Base-by-base conservation (phyloP, 2,329 filamentous ascomycete genomes). In the Xylaria sp. region DNA sequence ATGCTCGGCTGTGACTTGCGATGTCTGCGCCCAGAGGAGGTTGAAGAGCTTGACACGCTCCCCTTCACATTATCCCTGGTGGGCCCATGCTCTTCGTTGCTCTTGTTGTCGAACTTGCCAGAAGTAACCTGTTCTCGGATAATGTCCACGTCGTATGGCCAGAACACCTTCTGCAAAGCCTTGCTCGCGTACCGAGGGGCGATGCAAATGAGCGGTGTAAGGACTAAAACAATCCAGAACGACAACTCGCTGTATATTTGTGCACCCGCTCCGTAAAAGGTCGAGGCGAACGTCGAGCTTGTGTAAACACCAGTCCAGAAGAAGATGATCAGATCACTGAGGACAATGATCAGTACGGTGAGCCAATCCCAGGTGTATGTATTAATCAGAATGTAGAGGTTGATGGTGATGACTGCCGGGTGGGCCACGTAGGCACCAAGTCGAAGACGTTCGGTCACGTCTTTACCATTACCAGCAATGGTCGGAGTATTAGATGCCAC, bases 351-450 rank as follows among this genome's bases (percentile, higher is more conserved):
- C 60, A 96, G 78, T 19, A 92, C 76, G 76, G 95, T 95, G 69
- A 99, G 80, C 93, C 93, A 99, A 74, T 99, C 94, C 94, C 94
- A 99, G 62, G 93, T 86, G 75, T 96, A 97, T 0, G 90, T 95
- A 76, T 99, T 99, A 78, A 97, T 86, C 65, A 99, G 79, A 67
- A 99, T 91, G 78, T 97, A 99, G 60, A 88, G 78, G 75, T 99
- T 99, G 79, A 96, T 95, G 47, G 91, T 88, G 66, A 96, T 78
- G 60, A 99, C 87, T 5, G 91, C 87, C 11, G 90, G 89, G 59
- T 90, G 91, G 2, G 87, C 92, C 67, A 97, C 85, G 73, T 94
- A 95, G 56, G 91, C 84, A 69, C 94, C 94, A 70, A 99, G 88
- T 65, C 92, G 87, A 64, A 87, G 84, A 66, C 91, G 86, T 69